Base-by-base conservation (phyloP, 345 rosid species). In the Populus ilicifolia region DNA sequence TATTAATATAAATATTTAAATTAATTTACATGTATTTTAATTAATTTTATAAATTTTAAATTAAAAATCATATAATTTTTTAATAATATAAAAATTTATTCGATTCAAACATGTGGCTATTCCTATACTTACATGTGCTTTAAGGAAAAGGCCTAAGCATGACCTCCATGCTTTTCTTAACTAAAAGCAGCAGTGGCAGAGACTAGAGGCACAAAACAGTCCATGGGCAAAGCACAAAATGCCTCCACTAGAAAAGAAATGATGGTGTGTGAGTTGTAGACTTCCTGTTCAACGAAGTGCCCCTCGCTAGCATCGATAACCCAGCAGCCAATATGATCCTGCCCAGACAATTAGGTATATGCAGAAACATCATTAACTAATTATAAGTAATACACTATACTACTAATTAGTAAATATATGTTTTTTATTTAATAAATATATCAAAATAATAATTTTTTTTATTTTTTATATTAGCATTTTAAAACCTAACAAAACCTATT, bases 181-280 rank as follows among this genome's bases (percentile, higher is more conserved):
- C 50, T 62, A 8, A 29, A 2, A 61, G 89, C 90, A 18, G 97
- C 92, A 75, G 88, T 87, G 82, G 97, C 89, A 80, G 97, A 85
- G 77, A 93, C 93, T 27, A 27, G 29, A 27, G 29, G 29, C 91
- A 68, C 88, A 81, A 68, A 91, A 93, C 61, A 96, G 89, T 12
- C 85, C 97, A 77, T 96, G 99, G 21, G 91, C 91, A 80, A 96
- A 93, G 80, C 98, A 93, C 71, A 86, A 62, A 81, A 96, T 87
- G 75, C 98, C 99, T 83, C 99, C 98, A 36, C 92, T 87, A 4
- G 98, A 92, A 62, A 96, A 86, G 72, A 89, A 90, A 85, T 91
- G 97, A 73, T 89, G 99, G 81, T 93, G 94, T 78, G 94, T 72
- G 88, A 92, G 84, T 85, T 78, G 84, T 92, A 67, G 96, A 87